A percentile compares a stretch with the other conserved stretches of the same genome.
Conservation (phyloP, 2,329 filamentous ascomycete genomes). For the Knoxdaviesia capensis region DNA sequence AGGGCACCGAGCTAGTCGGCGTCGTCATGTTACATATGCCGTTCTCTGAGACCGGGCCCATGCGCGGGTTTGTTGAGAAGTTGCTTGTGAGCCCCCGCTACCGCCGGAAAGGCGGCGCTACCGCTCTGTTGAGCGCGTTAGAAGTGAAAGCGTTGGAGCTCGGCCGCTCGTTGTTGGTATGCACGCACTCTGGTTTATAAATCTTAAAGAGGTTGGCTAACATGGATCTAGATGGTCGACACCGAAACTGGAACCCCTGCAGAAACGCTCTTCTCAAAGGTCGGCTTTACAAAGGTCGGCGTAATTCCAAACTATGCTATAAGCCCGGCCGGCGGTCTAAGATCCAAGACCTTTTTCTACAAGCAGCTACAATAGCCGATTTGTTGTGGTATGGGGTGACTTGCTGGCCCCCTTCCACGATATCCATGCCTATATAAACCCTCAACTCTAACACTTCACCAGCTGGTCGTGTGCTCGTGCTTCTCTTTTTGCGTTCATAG, state of each 20-base stretch:
- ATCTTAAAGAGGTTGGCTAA: neutral
- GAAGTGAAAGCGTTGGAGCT: conserved; percentile 29
- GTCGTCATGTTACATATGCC: conserved; percentile 33
- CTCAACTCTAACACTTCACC: no score
- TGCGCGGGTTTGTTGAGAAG: conserved; percentile 34
- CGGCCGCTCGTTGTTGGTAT: conserved; percentile 31
- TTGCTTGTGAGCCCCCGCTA: conserved; percentile 32
- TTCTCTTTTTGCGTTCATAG: no score
- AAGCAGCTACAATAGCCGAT: conserved; percentile 22
- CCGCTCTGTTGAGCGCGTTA: conserved; percentile 27
- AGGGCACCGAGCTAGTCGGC: conserved; percentile 28
- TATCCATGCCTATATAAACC: no score
- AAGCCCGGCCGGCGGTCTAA: conserved; percentile 25
- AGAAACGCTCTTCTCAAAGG: conserved; percentile 29
- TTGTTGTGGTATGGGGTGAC: no score
- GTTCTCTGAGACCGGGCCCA: conserved; percentile 31
- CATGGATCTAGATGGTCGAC: conserved; percentile 23
- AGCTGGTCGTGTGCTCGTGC: no score
- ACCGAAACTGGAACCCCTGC: conserved; percentile 30
- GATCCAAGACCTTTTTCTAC: conserved; percentile 35
- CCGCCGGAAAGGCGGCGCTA: conserved; percentile 29
- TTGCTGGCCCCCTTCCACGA: no score
- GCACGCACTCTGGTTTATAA: conserved; percentile 8
- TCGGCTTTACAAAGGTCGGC: conserved; percentile 36
- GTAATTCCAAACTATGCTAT: conserved; percentile 32